Base-by-base conservation (phyloP, 768 basidiomycete species). In the Roridomyces roridus region DNA sequence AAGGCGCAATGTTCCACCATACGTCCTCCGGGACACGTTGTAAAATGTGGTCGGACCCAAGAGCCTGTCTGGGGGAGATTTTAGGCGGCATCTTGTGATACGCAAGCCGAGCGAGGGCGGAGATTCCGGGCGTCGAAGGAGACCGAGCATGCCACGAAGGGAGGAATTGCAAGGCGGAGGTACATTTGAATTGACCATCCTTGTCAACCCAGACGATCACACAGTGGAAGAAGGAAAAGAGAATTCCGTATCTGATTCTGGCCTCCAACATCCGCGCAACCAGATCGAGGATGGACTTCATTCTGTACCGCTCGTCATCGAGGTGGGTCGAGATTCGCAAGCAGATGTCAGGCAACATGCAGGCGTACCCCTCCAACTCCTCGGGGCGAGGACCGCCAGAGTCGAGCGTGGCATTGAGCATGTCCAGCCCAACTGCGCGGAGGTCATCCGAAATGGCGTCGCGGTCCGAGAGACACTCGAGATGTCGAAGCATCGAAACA, bases 201-300 rank as follows among this genome's bases (percentile, higher is more conserved):
- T 21, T 42, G 23, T 62, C 55, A 4, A 67, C 44, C 20, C 42
- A 35, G 31, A 67, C 39, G 15, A 67, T 39, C n/a, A 58, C 58
- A 23, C 65, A 67, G 48, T 68, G 63, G 51, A 63, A 65, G 12
- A 67, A 55, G 1, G 64, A 67, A 42, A 63, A 67, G 0, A 59
- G 29, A 26, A 64, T 45, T 23, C 62, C 64, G 34, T 57, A 60
- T 5, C 26, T 23, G 14, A 47, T 37, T 45, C 5, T 45, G 20
- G 20, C 10, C 26, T 24, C 12, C 18, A 17, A 17, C 17, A 5
- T 53, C 9, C n/a, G 47, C 57, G 34, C 47, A 21, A 54, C 57
- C 7, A 59, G 44, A n/a, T 48, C 46, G 23, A 59, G 41, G 20
- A 45, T 46, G 20, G 31, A 17, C 42, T 53, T 57, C 20, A 56